A percentile compares a stretch with the other conserved stretches of the same genome.
These are phyloP conservation scores for Penicillium roqueforti DNA, from an alignment of 495 filamentous ascomycete species.

Conservation along the genomic window DNA sequence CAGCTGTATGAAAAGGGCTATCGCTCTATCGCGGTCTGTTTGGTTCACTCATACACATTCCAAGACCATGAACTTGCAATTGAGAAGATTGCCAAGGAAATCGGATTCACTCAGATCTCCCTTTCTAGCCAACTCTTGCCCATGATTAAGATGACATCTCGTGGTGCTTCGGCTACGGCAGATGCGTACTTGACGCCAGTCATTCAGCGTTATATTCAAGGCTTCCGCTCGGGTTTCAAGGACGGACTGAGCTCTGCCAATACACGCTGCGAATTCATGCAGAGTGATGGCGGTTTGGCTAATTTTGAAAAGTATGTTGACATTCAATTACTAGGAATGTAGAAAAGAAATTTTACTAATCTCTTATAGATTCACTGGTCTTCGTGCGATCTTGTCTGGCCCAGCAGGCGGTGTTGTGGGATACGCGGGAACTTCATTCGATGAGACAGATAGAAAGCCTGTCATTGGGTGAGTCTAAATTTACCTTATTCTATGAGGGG, in stretches of 20 bases:
- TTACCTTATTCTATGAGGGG: too few species aligned
- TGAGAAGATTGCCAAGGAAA: slow-evolving; percentile 34
- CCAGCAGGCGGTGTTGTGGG: slow-evolving; percentile 69
- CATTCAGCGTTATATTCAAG: slow-evolving; percentile 81
- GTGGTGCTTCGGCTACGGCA: slow-evolving; percentile 80
- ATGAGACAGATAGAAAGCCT: slow-evolving; percentile 70
- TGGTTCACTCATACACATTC: slow-evolving; percentile 46
- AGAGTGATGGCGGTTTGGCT: slow-evolving; percentile 44
- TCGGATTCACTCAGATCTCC: slow-evolving; percentile 45
- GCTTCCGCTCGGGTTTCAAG: slow-evolving; percentile 58
- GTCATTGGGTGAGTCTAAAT: slow-evolving; percentile 66
- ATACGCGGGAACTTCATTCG: slow-evolving; percentile 84
- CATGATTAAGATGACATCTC: slow-evolving; percentile 64
- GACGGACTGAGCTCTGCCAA: slow-evolving; percentile 39
- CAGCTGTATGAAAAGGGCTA: slow-evolving; percentile 32
- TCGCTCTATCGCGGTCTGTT: slow-evolving; percentile 37
- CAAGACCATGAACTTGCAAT: slow-evolving; percentile 42
- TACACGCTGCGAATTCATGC: slow-evolving; percentile 37
- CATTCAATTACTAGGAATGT: background rate
- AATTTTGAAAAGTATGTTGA: slow-evolving; percentile 29
- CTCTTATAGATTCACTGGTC: slow-evolving; percentile 37
- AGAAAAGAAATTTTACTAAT: background rate
- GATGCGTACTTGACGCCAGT: slow-evolving; percentile 90
- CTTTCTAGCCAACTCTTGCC: slow-evolving; percentile 58
- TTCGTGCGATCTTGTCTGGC: slow-evolving; percentile 48